These are phyloP conservation scores for Mycena belliarum DNA, from an alignment of 768 basidiomycete species.

Conservation along the genomic window DNA sequence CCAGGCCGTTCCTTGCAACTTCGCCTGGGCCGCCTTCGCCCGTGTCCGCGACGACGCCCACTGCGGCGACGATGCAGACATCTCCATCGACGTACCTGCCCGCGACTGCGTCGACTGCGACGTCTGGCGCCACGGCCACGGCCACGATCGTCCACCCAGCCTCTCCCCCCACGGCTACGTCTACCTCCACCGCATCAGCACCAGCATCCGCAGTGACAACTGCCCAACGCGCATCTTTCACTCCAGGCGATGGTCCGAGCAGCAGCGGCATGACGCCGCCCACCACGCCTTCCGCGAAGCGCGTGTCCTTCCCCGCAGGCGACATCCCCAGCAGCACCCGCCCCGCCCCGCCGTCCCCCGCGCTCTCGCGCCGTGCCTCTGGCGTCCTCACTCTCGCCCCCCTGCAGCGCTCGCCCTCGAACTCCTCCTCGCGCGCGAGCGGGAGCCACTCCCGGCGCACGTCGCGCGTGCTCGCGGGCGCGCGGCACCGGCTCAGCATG, in stretches of 20 bases:
- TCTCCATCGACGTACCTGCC: neutral
- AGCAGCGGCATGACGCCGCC: too few relatives aligned
- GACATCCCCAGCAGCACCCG: conserved; percentile 45
- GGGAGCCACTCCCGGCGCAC: neutral
- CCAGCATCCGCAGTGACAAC: neutral
- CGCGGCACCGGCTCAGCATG: conserved; percentile 15
- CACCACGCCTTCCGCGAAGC: conserved; percentile 2
- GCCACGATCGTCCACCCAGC: too few relatives aligned
- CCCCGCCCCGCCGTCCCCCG: conserved; percentile 64
- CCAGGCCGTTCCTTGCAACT: neutral
- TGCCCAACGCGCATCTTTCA: too few relatives aligned
- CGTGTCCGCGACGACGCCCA: neutral
- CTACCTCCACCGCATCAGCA: neutral
- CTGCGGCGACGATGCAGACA: neutral
- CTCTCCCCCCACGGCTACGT: neutral
- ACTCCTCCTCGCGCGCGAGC: conserved; percentile 30
- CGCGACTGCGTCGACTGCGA: neutral
- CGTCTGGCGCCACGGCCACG: too few relatives aligned
- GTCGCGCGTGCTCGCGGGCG: conserved; percentile 2
- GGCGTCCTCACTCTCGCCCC: conserved; percentile 24
- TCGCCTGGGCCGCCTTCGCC: neutral
- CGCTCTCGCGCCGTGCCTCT: conserved; percentile 45
- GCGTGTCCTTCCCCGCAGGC: conserved; percentile 22
- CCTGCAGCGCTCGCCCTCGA: conserved; percentile 36
- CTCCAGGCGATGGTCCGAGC: too few relatives aligned